Evolutionary conservation across 129 eudicot genomes (phyloP).

Genomic region (Helichrysum umbraculigerum): DNA sequence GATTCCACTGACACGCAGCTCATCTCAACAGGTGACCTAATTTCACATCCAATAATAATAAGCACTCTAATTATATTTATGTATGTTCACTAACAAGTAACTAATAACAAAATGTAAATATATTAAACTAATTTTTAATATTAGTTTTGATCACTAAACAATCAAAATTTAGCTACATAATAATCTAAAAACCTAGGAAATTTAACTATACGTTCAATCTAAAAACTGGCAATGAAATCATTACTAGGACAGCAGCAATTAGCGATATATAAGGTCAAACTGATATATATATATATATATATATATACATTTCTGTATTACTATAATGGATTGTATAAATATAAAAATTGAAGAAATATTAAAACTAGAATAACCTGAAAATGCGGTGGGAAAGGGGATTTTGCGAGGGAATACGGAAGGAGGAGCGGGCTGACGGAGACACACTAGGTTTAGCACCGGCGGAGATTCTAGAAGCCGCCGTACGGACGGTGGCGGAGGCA

Average conservation of each 20-base stretch:
- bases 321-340: no score
- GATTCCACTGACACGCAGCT: slow-evolving; percentile 56
- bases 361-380: slow-evolving; percentile 52
- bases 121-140: background rate
- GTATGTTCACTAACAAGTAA: background rate
- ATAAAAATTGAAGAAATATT: background rate
- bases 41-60: background rate
- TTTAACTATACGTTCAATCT: background rate
- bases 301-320: no score
- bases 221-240: no score
- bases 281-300: no score
- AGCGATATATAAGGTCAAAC: background rate
- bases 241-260: no score
- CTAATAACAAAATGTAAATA: background rate
- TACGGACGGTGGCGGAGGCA: background rate
- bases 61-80: background rate
- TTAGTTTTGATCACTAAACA: slow-evolving; percentile 7
- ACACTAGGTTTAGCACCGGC: background rate
- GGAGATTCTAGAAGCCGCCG: background rate
- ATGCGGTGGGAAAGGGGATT: slow-evolving; percentile 67
- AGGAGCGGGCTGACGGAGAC: slow-evolving; percentile 44
- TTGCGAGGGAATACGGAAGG: slow-evolving; percentile 63
- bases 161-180: background rate
- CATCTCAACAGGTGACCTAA: slow-evolving; percentile 84
- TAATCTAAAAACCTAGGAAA: background rate